A percentile compares a stretch with the other conserved stretches of the same genome.
Evolutionary conservation across 1,284 basidiomycete genomes (phyloP).

Genomic region (Hortiboletus rubellus): DNA sequence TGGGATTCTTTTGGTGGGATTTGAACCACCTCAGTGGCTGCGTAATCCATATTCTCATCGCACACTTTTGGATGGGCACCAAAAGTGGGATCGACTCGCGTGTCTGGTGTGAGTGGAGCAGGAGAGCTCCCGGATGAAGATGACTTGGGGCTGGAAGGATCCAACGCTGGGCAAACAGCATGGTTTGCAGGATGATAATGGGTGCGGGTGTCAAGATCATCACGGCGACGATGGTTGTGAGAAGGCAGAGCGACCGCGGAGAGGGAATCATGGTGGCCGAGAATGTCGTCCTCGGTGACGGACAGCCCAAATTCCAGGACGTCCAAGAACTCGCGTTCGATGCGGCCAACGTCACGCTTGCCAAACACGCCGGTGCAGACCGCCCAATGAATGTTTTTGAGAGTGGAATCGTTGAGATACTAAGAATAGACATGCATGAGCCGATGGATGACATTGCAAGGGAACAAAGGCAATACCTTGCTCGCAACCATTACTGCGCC

Average conservation of each 20-base stretch:
- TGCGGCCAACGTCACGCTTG: conserved; percentile 72
- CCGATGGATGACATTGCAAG: conserved; percentile 18
- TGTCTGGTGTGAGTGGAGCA: conserved; percentile 31
- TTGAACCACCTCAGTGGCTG: conserved; percentile 2
- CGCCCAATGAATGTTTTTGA: conserved; percentile 78
- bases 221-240: conserved; percentile 29
- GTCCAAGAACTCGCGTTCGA: conserved; percentile 75
- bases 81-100: conserved; percentile 12
- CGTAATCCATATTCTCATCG: conserved; percentile 15
- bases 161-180: conserved; percentile 26
- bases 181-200: conserved; percentile 22
- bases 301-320: conserved; percentile 71
- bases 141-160: conserved; percentile 37
- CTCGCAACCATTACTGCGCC: conserved; percentile 70
- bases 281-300: conserved; percentile 60
- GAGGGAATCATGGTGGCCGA: conserved; percentile 58
- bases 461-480: conserved; percentile 49
- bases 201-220: conserved; percentile 22
- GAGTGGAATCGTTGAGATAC: conserved; percentile 73
- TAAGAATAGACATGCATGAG: conserved; percentile 30
- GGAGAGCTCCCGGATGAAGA: conserved; percentile 37
- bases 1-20: conserved; percentile 20
- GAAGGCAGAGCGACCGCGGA: conserved; percentile 39
- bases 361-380: conserved; percentile 77
- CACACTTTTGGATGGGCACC: conserved; percentile 19